Base-by-base conservation (phyloP, 1,284 basidiomycete genomes). In the Irpex sp. region DNA sequence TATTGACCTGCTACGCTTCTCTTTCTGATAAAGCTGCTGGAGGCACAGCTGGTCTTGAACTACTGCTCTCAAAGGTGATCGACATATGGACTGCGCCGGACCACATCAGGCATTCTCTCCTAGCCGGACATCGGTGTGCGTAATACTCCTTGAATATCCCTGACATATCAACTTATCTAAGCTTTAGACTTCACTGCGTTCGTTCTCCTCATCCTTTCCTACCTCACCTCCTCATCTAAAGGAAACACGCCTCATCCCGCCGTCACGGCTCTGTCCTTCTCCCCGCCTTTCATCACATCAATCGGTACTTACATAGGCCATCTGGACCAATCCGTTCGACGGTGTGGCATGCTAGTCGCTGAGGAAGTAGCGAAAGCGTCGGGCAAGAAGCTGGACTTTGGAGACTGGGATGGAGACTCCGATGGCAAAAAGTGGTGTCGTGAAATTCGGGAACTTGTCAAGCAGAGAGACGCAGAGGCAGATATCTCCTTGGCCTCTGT, bases 321-420 rank as follows among this genome's bases (percentile, higher is more conserved):
- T 70, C 78, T 91, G 3, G 94, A 97, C 63, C 77, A 82, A 3
- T 82, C 85, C 1, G 83, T 97, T 11, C 88, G 96, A 1, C 82
- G 90, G n/a, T 90, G 94, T 67, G 97, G 97, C 2, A 97, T 98
- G 96, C 83, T 98, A 9, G 87, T 88, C 0, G 97, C 93, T 0
- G 97, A 99, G 74, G 78, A 91, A 58, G 82, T 92, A 11, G 90
- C 92, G 0, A 74, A 78, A 5, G 77, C 79, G 40, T 78, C 81
- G 3, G 82, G 86, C 0, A 91, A 90, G 73, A 81, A 82, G 51
- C 81, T 98, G 5, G 81, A 85, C 63, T 98, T 98, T 67, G 87
- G 84, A 0, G 85, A 83, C 49, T 98, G 97, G 97, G 89, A 92
- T 3, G 94, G 91, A 1, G 80, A 84, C 0, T 88, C 87, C 1